These are phyloP conservation scores for Cochlearia excelsa DNA, from an alignment of 345 rosid genomes.

Conservation along the genomic window DNA sequence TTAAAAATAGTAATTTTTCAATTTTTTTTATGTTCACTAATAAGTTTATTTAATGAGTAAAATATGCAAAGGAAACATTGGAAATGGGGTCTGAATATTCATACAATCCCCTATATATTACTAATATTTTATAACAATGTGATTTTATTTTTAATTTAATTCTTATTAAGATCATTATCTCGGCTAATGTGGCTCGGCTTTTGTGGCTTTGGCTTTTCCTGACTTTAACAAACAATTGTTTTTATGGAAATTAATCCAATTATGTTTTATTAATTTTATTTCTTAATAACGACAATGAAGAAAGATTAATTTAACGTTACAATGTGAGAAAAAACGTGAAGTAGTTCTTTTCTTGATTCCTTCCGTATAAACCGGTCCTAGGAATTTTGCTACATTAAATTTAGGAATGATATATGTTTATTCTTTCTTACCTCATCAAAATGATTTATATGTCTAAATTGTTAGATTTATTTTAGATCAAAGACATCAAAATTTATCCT, in stretches of 20 bases:
- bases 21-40: not conserved
- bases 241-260: constrained; percentile 3
- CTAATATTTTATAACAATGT: not conserved
- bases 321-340: constrained; percentile 36
- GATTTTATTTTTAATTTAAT: not conserved
- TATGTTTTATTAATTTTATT: not conserved
- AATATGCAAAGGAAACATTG: constrained; percentile 13
- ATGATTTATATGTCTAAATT: too few species aligned
- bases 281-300: constrained; percentile 10
- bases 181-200: constrained; percentile 28
- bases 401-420: constrained; percentile 20
- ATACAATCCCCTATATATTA: constrained; percentile 18
- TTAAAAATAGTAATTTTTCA: too few species aligned
- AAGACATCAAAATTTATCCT: too few species aligned
- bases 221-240: not conserved
- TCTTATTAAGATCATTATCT: not conserved
- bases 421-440: constrained; percentile 13
- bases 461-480: too few species aligned
- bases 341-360: constrained; percentile 32
- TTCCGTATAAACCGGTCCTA: constrained; percentile 40
- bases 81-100: constrained; percentile 31
- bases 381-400: constrained; percentile 31
- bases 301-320: constrained; percentile 29
- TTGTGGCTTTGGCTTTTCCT: constrained; percentile 22
- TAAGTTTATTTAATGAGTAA: not conserved